A percentile compares a stretch with the other conserved stretches of the same genome.
phyloP scores from a whole-genome alignment of 108 stramenopile species.

The Nannochloropsis salina region DNA sequence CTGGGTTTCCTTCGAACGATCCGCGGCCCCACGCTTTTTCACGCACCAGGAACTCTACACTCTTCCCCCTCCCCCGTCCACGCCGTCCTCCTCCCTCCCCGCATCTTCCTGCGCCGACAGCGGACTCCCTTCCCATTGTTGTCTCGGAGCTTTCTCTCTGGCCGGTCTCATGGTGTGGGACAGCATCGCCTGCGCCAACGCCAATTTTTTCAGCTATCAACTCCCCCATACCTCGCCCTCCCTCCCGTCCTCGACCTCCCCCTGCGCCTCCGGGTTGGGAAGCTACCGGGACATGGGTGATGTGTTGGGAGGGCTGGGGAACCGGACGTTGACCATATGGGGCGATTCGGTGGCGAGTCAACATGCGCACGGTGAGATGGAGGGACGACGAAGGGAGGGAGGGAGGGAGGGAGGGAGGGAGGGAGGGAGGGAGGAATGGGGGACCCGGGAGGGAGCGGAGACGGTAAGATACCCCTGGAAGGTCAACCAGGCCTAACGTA shows the following conservation, averaged over 20 bases:
- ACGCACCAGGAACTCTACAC: background rate
- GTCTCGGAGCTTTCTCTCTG: background rate
- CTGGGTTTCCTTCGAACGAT: background rate
- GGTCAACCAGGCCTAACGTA: no score
- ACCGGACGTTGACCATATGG: conserved; percentile 14
- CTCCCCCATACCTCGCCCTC: background rate
- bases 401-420: no score
- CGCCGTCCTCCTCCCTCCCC: background rate
- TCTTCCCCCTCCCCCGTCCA: background rate
- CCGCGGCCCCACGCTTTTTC: background rate
- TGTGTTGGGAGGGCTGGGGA: background rate
- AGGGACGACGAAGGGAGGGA: background rate
- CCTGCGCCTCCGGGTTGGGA: background rate
- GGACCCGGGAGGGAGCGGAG: no score
- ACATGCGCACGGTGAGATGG: background rate
- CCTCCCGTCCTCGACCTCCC: background rate
- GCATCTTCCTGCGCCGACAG: background rate
- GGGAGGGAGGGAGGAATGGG: no score
- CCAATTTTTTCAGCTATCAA: background rate
- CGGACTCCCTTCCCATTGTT: background rate
- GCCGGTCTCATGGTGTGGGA: background rate
- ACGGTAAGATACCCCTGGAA: no score
- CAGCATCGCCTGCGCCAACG: background rate
- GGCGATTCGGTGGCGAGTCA: background rate
- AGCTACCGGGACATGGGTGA: conserved; percentile 2